These are phyloP conservation scores for Manihot esculenta DNA, from an alignment of 441 rosid genomes.

Conservation along the genomic window DNA sequence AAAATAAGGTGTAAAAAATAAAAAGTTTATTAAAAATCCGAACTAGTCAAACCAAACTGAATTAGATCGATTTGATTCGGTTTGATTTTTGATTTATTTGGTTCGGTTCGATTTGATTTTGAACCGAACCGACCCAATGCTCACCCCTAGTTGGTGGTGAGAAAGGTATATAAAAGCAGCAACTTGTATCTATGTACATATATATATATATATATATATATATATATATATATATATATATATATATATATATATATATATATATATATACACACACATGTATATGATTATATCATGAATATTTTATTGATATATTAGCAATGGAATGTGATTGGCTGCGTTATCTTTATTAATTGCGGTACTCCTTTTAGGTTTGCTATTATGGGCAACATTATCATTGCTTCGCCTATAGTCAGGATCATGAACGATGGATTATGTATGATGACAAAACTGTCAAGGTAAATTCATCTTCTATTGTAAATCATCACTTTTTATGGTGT, in stretches of 20 bases:
- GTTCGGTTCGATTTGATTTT: no score
- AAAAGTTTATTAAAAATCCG: no score
- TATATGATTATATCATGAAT: neutral
- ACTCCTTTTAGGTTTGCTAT: conserved; percentile 71
- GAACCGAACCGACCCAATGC: no score
- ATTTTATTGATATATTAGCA: neutral
- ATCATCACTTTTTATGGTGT: neutral
- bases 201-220: no score
- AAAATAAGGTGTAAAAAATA: no score
- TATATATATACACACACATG: no score
- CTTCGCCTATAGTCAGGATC: conserved; percentile 80
- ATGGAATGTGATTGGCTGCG: neutral
- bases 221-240: no score
- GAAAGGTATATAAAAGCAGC: neutral
- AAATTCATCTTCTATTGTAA: conserved; percentile 21
- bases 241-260: no score
- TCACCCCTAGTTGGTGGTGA: neutral
- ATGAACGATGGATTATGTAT: conserved; percentile 85
- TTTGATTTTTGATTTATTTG: no score
- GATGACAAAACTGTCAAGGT: conserved; percentile 97
- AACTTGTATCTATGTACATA: no score
- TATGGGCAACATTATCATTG: conserved; percentile 97
- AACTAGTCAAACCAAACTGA: no score
- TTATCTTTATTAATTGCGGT: conserved; percentile 13
- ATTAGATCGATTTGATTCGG: no score